Base-by-base conservation (phyloP, 2,329 filamentous ascomycete species). In the Pseudogymnoascus verrucosus region DNA sequence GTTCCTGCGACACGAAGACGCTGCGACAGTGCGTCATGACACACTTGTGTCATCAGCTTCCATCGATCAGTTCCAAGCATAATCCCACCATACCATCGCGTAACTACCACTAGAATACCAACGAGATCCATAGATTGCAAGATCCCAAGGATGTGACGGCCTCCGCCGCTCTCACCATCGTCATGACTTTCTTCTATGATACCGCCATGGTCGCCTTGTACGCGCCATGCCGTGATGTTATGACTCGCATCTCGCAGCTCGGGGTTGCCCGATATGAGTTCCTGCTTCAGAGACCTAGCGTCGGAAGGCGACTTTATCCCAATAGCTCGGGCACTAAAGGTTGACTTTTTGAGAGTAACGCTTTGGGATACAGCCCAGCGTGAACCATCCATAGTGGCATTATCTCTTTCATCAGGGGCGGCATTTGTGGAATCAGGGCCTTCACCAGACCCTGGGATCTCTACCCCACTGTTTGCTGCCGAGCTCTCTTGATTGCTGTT, bases 51-150 rank as follows among this genome's bases (percentile, higher is more conserved):
- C 82, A 87, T 87, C 65, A 87, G 78, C 11, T 83, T 78, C 83
- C 84, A 88, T 16, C 85, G 78, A 68, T 87, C 84, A 0, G 82
- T 80, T 0, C 85, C 84, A 2, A 88, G 77, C 78, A 87, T 79
- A 8, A 84, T 75, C 6, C 85, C 85, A 19, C 85, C 84, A 65
- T 82, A 88, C 84, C 84, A 88, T 37, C 85, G 77, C 14, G 82
- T 84, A 68, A 87, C 78, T 5, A 88, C 82, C 12, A 87, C 80
- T 1, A 87, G 70, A 0, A 79, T 80, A 67, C 84, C 80, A 11
- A 78, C 76, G 4, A 81, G 73, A 59, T 80, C 75, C 4, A 78
- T 76, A 64, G 83, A 81, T 62, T 79, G 77, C 74, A 87, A 76
- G 28, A 84, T 71, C 36, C 80, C 77, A 14, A 87, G 75, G 64